Percentiles rank a stretch among this genome's conserved stretches.
phyloP scores from a whole-genome alignment of 106 monocot species.

The Allium cepa region DNA sequence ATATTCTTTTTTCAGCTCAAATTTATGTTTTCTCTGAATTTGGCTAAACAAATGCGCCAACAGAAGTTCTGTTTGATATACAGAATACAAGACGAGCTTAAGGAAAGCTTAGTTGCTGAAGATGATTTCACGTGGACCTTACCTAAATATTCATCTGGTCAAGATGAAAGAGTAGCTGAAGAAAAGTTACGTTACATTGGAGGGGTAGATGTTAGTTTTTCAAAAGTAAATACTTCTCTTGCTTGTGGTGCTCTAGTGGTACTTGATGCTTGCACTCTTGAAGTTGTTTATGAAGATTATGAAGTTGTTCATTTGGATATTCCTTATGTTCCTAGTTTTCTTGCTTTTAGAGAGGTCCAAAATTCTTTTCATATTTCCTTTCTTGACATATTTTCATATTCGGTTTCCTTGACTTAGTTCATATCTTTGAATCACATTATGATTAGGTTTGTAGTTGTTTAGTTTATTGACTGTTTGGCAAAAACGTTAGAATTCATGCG shows the following conservation, averaged over 20 bases:
- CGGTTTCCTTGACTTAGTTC: too few relatives aligned
- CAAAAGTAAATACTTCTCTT: slow-evolving; percentile 53
- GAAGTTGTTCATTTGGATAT: slow-evolving; percentile 37
- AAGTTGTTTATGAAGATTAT: slow-evolving; percentile 68
- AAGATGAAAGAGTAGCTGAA: background rate
- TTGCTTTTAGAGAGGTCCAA: slow-evolving; percentile 84
- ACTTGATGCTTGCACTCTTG: slow-evolving; percentile 44
- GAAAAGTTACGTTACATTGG: slow-evolving; percentile 51
- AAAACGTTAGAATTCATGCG: too few relatives aligned
- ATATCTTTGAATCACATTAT: too few relatives aligned
- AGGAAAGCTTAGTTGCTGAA: slow-evolving; percentile 35
- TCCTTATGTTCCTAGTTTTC: slow-evolving; percentile 85
- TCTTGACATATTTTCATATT: background rate
- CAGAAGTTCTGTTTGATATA: background rate
- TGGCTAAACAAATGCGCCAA: background rate
- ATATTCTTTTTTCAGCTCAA: background rate
- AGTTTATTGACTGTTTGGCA: too few relatives aligned
- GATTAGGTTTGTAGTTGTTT: too few relatives aligned
- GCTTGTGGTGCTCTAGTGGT: slow-evolving; percentile 78
- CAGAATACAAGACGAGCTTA: slow-evolving; percentile 49
- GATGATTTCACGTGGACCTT: slow-evolving; percentile 75
- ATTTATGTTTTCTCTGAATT: background rate
- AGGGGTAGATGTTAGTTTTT: slow-evolving; percentile 85
- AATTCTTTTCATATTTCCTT: background rate
- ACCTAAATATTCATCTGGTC: slow-evolving; percentile 4